These are phyloP conservation scores for Theobroma cacao DNA, from an alignment of 345 rosid genomes.

Conservation along the genomic window DNA sequence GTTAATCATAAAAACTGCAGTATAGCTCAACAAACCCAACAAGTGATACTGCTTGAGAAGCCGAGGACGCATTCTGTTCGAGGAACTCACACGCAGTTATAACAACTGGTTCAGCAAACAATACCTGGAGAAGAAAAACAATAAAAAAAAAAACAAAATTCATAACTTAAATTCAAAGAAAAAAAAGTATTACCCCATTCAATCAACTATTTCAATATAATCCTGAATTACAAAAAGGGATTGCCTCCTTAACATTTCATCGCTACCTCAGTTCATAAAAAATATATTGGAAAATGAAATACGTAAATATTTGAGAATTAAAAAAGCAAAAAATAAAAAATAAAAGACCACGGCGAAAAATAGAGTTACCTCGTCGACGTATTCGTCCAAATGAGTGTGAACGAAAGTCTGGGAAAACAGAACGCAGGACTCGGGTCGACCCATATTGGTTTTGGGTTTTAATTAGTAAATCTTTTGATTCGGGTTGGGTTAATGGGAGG, in stretches of 20 bases:
- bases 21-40: conserved; percentile 58
- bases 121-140: conserved; percentile 43
- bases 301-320: not conserved
- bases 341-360: not conserved
- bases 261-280: not conserved
- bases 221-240: not conserved
- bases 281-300: not conserved
- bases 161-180: not conserved
- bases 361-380: conserved; percentile 83
- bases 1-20: not conserved
- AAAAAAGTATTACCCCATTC: not conserved
- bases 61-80: conserved; percentile 83
- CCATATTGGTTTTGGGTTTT: conserved; percentile 38
- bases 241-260: not conserved
- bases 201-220: not conserved
- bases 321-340: not conserved
- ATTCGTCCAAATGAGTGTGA: conserved; percentile 93
- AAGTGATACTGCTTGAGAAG: conserved; percentile 74
- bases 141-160: not conserved
- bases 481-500: not conserved
- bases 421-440: conserved; percentile 91
- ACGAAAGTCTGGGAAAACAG: conserved; percentile 90
- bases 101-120: conserved; percentile 90
- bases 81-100: conserved; percentile 93
- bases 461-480: conserved; percentile 5